Evolutionary conservation across 768 basidiomycete species (phyloP), one percentile per base, ranked within the genome.

Genomic region (Erythrobasidium yunnanense): DNA sequence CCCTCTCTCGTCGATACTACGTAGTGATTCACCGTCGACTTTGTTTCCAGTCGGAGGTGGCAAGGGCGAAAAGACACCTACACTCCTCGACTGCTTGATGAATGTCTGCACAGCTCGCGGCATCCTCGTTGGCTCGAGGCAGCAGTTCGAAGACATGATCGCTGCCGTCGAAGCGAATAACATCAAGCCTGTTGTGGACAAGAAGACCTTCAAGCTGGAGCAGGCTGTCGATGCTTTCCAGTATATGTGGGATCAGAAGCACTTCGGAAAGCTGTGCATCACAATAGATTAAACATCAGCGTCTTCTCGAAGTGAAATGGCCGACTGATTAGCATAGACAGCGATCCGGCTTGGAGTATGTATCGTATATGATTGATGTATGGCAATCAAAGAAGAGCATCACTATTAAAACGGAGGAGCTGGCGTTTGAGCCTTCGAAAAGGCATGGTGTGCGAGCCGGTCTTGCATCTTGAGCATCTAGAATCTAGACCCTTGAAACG

Each of bases 51-150:
- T 51, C 49, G 49, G 49, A 7, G 49, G 49, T 8, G 22, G 7
- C 17, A 13, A 51, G 13, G 23, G 7, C 11, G 49, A 25, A 8
- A 25, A 51, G 17, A 29, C 90, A 74, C 0, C 88, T 88, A 25
- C 49, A 15, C 25, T 51, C 49, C 49, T 51, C 13, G 49, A 51
- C 49, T 13, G 11, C 23, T 25, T 51, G 11, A 13, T 13, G 49
- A 13, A 51, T 23, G 49, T 25, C 23, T 51, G 49, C 49, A 25
- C 23, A 11, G 22, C 23, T 25, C 49, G 49, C 11, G 49, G 49
- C 23, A 51, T 51, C 23, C 49, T 51, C 49, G 49, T 51, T 8
- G 49, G 49, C 11, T 51, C 49, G 11, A 15, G 49, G 8, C 11
- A 13, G 7, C 49, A 51, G 13, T 51, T 51, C 23, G 49, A 51